Percentiles rank a stretch among this genome's conserved stretches.
Evolutionary conservation across 2,329 filamentous ascomycete genomes (phyloP).

Genomic region (Mollisia scopiformis): DNA sequence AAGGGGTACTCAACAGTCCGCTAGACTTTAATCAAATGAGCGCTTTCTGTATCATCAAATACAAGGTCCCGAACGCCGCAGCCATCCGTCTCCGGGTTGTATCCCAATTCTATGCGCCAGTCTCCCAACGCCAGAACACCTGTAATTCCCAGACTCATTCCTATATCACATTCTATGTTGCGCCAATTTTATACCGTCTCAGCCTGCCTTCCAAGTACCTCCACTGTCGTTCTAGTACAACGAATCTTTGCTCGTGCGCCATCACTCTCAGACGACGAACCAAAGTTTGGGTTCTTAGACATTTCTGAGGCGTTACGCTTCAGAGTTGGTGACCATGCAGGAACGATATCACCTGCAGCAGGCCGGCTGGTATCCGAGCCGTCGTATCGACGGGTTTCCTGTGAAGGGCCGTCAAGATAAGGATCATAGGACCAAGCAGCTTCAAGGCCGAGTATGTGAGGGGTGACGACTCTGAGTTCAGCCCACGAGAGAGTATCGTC

Average conservation of each 20-base stretch:
- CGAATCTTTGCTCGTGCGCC: constrained; percentile 30
- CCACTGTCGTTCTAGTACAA: constrained; percentile 26
- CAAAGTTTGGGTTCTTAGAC: constrained; percentile 50
- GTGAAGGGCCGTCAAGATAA: constrained; percentile 47
- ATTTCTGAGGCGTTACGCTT: constrained; percentile 59
- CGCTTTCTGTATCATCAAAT: background rate
- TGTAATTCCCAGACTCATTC: constrained; percentile 1
- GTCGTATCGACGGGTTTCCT: constrained; percentile 26
- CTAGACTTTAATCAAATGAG: background rate
- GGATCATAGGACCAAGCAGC: constrained; percentile 56
- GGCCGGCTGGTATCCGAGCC: constrained; percentile 28
- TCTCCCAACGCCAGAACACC: constrained; percentile 26
- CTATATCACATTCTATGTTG: background rate
- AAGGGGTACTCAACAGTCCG: background rate
- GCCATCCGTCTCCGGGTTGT: constrained; percentile 18
- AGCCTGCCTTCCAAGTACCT: constrained; percentile 30
- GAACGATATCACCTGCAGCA: constrained; percentile 50
- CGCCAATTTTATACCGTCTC: constrained; percentile 28
- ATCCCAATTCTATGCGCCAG: constrained; percentile 30
- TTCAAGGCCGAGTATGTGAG: constrained; percentile 56
- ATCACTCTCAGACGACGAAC: constrained; percentile 39
- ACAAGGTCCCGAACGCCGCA: constrained; percentile 13
- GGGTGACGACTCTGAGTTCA: constrained; percentile 48
- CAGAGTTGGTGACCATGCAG: constrained; percentile 36
- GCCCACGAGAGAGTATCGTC: constrained; percentile 57